Evolutionary conservation across 345 rosid species (phyloP).

Genomic region (Hirschfeldia incana): DNA sequence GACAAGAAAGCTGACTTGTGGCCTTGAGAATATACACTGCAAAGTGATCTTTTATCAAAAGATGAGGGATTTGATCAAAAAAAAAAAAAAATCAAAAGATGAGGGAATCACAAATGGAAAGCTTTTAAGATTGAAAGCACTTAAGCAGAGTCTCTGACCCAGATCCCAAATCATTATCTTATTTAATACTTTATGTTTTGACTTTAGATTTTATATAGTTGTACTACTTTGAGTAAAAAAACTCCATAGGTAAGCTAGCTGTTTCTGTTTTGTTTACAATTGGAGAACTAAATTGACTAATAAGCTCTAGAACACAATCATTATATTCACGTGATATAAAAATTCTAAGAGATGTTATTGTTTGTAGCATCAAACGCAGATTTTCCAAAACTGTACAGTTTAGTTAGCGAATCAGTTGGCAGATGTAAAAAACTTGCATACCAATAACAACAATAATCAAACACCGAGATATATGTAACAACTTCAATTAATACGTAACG

Average conservation of each 20-base stretch:
- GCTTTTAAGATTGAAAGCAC: slow-evolving; percentile 32
- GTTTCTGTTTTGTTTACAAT: background rate
- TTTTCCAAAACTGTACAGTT: background rate
- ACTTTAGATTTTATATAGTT: slow-evolving; percentile 14
- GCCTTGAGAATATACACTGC: slow-evolving; percentile 40
- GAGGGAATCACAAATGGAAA: slow-evolving; percentile 33
- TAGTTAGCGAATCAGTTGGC: background rate
- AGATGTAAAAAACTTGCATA: background rate
- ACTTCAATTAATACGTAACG: background rate
- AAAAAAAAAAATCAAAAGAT: slow-evolving; percentile 18
- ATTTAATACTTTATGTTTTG: slow-evolving; percentile 25
- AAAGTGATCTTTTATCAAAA: slow-evolving; percentile 24
- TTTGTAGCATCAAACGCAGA: background rate
- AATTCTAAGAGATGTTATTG: background rate
- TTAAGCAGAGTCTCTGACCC: slow-evolving; percentile 29
- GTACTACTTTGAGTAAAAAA: slow-evolving; percentile 1
- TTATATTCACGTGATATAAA: background rate
- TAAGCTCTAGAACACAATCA: background rate
- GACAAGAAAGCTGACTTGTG: slow-evolving; percentile 32
- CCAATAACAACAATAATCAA: background rate
- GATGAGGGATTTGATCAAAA: slow-evolving; percentile 15
- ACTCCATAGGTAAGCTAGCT: background rate
- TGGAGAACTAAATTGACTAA: background rate
- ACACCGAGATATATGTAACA: background rate
- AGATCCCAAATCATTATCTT: slow-evolving; percentile 27